A percentile compares a stretch with the other conserved stretches of the same genome.
These are phyloP conservation scores for Aspergillus fumigatiaffinis DNA, from an alignment of 2,329 filamentous ascomycete genomes.

Conservation along the genomic window DNA sequence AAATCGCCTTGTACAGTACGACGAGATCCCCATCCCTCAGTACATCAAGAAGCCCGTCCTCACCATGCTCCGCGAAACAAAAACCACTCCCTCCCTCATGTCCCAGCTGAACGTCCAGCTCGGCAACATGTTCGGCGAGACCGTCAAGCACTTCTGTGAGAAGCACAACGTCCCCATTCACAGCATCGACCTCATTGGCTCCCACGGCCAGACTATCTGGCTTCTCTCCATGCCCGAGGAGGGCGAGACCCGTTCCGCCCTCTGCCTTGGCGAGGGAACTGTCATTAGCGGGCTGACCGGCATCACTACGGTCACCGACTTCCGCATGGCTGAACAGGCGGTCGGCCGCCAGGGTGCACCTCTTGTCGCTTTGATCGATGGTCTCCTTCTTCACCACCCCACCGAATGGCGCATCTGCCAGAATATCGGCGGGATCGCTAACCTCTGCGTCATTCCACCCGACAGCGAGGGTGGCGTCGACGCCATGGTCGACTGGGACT, in stretches of 20 bases:
- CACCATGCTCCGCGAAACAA: constrained; percentile 52
- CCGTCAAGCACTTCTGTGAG: constrained; percentile 47
- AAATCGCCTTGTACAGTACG: constrained; percentile 34
- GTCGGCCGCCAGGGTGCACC: constrained; percentile 54
- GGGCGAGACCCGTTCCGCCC: constrained; percentile 46
- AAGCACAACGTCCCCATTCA: constrained; percentile 24
- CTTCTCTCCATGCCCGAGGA: constrained; percentile 51
- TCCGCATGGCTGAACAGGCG: constrained; percentile 54
- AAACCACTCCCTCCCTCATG: constrained; percentile 51
- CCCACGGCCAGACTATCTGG: constrained; percentile 59
- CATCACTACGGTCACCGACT: constrained; percentile 58
- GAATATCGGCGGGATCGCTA: constrained; percentile 60
- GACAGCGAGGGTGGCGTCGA: constrained; percentile 35
- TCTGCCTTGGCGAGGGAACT: constrained; percentile 57
- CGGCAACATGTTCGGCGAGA: constrained; percentile 44
- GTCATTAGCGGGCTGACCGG: constrained; percentile 54
- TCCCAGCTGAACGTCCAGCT: constrained; percentile 56
- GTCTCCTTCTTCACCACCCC: constrained; percentile 53
- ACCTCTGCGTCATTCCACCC: constrained; percentile 58
- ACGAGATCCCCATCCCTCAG: constrained; percentile 51
- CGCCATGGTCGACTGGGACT: constrained; percentile 51
- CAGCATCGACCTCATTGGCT: constrained; percentile 17
- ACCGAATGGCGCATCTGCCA: constrained; percentile 56
- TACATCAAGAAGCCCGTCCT: constrained; percentile 54
- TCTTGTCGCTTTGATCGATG: constrained; percentile 56